Percentiles rank a stretch among this genome's conserved stretches.
Evolutionary conservation across 1,139 yeast genomes (phyloP).

Genomic region (Pichia sp.): DNA sequence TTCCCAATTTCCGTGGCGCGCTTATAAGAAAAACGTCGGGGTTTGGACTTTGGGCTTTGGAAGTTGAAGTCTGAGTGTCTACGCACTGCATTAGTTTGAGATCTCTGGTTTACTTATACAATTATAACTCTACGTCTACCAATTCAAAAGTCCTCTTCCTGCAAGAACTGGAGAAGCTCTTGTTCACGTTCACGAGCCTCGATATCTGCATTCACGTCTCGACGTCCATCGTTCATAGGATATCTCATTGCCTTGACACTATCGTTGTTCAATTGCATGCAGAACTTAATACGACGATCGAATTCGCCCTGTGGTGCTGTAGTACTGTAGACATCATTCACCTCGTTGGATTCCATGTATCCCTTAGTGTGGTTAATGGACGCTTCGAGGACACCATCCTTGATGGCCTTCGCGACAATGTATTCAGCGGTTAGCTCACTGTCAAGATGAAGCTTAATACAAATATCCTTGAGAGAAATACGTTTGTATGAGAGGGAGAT

Average conservation of each 20-base stretch:
- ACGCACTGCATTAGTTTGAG: too few relatives aligned
- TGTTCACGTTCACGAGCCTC: slow-evolving; percentile 52
- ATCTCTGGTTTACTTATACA: too few relatives aligned
- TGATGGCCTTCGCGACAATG: slow-evolving; percentile 91
- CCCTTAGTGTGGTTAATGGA: slow-evolving; percentile 87
- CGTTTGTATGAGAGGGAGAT: slow-evolving; percentile 87
- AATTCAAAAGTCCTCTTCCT: slow-evolving; percentile 27
- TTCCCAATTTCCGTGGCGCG: too few relatives aligned
- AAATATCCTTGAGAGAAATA: slow-evolving; percentile 83
- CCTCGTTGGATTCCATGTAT: slow-evolving; percentile 84
- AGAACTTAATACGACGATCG: slow-evolving; percentile 90
- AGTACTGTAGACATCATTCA: slow-evolving; percentile 82
- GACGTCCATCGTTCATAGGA: slow-evolving; percentile 50
- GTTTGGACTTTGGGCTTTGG: too few relatives aligned
- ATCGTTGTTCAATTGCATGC: slow-evolving; percentile 85
- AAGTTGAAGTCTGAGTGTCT: too few relatives aligned
- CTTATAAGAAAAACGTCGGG: too few relatives aligned
- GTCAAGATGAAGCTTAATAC: slow-evolving; percentile 85
- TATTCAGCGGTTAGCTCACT: slow-evolving; percentile 96
- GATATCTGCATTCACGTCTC: slow-evolving; percentile 46
- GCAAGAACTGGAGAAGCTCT: slow-evolving; percentile 32
- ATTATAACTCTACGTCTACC: too few relatives aligned
- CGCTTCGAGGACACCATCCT: slow-evolving; percentile 98
- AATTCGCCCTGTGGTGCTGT: slow-evolving; percentile 80
- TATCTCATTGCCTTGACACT: slow-evolving; percentile 94